Conservation (phyloP, 164 flowering plant genomes). For the Tetracentron sinense region DNA sequence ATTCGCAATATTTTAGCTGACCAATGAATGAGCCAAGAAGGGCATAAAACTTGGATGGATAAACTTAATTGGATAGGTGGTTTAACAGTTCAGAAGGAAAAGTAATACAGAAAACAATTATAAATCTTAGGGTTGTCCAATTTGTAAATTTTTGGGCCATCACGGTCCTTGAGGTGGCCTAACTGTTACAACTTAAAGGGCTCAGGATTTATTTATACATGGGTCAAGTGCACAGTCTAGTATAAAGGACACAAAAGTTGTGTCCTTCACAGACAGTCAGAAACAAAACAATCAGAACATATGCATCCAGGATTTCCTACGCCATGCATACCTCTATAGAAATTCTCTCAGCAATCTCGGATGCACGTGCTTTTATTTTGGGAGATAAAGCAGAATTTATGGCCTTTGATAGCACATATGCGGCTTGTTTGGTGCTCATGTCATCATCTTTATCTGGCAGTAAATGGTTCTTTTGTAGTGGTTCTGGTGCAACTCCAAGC, state of each 20-base stretch:
- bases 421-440: slow-evolving; percentile 44
- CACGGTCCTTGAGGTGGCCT: too few relatives aligned
- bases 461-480: slow-evolving; percentile 50
- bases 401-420: slow-evolving; percentile 42
- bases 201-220: neutral
- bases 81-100: too few relatives aligned
- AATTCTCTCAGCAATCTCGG: slow-evolving; percentile 51
- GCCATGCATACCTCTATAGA: slow-evolving; percentile 54
- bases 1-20: too few relatives aligned
- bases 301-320: neutral
- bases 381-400: slow-evolving; percentile 51
- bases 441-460: slow-evolving; percentile 57
- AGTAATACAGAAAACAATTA: neutral
- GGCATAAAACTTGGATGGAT: neutral
- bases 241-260: neutral
- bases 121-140: neutral
- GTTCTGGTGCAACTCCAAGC: slow-evolving; percentile 93
- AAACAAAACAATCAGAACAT: neutral
- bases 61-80: too few relatives aligned
- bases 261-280: neutral
- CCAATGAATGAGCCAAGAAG: neutral
- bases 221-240: neutral
- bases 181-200: neutral
- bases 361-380: slow-evolving; percentile 50
- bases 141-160: neutral